phyloP scores from a whole-genome alignment of 1,284 basidiomycete species.

The Papiliotrema fonsecae region DNA sequence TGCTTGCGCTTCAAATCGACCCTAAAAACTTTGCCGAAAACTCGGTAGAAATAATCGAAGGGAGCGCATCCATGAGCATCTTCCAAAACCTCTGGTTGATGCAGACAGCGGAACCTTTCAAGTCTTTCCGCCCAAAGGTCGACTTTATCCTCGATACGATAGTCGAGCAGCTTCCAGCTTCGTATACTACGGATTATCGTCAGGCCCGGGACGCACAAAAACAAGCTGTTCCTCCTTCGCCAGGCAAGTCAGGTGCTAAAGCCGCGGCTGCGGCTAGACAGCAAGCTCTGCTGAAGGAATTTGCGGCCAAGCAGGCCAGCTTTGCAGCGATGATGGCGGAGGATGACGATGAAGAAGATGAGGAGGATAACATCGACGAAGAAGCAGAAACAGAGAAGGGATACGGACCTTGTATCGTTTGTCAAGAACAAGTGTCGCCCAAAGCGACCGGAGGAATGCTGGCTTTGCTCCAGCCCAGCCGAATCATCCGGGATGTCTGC shows the following conservation, averaged over 20 bases:
- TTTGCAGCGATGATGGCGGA: conserved; percentile 53
- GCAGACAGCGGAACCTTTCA: conserved; percentile 69
- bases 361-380: conserved; percentile 48
- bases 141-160: conserved; percentile 70
- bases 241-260: conserved; percentile 26
- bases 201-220: conserved; percentile 42
- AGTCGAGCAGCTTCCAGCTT: conserved; percentile 49
- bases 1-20: conserved; percentile 72
- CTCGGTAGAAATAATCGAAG: conserved; percentile 56
- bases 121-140: conserved; percentile 63
- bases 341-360: conserved; percentile 56
- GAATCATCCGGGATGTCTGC: conserved; percentile 74
- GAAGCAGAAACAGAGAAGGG: conserved; percentile 58
- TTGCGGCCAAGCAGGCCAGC: conserved; percentile 82
- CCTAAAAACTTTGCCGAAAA: conserved; percentile 59
- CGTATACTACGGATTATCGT: conserved; percentile 53
- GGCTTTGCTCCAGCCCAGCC: conserved; percentile 85
- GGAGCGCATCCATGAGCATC: conserved; percentile 52
- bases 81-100: conserved; percentile 62
- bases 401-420: conserved; percentile 92
- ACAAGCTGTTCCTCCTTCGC: conserved; percentile 53
- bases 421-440: conserved; percentile 84
- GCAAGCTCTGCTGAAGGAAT: conserved; percentile 84
- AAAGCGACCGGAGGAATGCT: conserved; percentile 77
- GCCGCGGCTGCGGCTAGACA: conserved; percentile 54